Percentiles rank a stretch among this genome's conserved stretches.
Conservation (phyloP, 2,329 filamentous ascomycete species). For the Arthrobotrys pseudoclavata region DNA sequence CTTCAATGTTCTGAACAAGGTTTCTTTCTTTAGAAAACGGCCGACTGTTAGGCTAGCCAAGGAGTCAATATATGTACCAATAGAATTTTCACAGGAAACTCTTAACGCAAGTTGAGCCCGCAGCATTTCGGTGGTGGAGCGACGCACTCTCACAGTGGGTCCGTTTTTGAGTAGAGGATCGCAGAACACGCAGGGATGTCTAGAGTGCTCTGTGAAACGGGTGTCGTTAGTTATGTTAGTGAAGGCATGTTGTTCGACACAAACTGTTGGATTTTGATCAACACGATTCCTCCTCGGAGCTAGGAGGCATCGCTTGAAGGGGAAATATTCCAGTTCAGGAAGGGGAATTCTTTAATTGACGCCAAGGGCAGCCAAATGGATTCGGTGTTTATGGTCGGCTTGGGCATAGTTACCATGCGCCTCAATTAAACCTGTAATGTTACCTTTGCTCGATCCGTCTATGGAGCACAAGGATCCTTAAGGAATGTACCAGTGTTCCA, state of each 20-base stretch:
- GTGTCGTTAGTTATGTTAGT: neutral
- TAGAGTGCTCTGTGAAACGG: neutral
- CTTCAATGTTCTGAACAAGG: conserved; percentile 22
- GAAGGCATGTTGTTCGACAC: neutral
- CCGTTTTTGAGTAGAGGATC: too few relatives aligned
- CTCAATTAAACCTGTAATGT: conserved; percentile 12
- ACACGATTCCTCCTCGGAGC: neutral
- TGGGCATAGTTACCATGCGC: conserved; percentile 7
- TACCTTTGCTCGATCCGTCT: conserved; percentile 20
- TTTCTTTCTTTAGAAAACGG: conserved; percentile 56
- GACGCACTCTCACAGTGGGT: neutral
- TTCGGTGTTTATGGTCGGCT: neutral
- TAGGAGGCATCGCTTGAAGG: neutral
- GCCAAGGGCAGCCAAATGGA: conserved; percentile 1
- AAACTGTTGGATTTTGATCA: conserved; percentile 32
- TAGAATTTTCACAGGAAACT: neutral
- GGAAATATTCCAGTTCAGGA: conserved; percentile 19
- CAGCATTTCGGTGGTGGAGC: conserved; percentile 3
- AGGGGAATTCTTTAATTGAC: conserved; percentile 11
- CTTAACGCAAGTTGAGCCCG: conserved; percentile 3
- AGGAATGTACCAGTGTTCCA: conserved; percentile 45
- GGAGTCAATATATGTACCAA: neutral
- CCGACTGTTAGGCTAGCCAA: conserved; percentile 1
- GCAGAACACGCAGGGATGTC: neutral
- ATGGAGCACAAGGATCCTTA: conserved; percentile 51